Base-by-base conservation (phyloP, 2,329 filamentous ascomycete genomes). In the Colletotrichum salicis region DNA sequence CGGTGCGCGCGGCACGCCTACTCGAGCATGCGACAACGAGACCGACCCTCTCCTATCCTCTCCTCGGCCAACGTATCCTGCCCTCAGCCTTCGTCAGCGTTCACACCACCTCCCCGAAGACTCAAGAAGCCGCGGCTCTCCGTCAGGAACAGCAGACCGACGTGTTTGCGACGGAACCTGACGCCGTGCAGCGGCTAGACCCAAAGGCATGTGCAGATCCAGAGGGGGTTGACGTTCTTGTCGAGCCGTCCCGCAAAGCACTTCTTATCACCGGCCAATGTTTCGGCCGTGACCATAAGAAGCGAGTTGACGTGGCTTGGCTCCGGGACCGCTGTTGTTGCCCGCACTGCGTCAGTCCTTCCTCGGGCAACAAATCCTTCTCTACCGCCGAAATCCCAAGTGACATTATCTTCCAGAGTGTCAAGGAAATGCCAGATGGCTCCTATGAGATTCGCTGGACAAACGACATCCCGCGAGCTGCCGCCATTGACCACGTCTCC, bases 321-420 rank as follows among this genome's bases (percentile, higher is more conserved):
- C 79, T 91, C 19, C 88, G 90, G 31, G 89, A 91, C 75, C 80
- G 82, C 24, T 91, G 90, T 75, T 78, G 80, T 45, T 92, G 90
- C 75, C 68, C 78, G 0, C 75, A 76, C 12, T 92, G 90, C 77
- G 83, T 88, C 64, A 87, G 90, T 72, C 81, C 83, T 1, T 83
- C 87, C n/a, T 91, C 90, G 1, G 89, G 88, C 56, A 89, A 91
- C 73, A 89, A 90, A 78, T 87, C 81, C 71, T 87, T 86, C 75
- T 80, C 82, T 1, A 85, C 83, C 4, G 79, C 80, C 33, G 82
- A 85, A 37, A 80, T 88, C 5, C 80, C 81, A 6, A 29, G 73
- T 1, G 59, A 76, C 12, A 81, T 85, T 33, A 61, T 73, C 13
- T 77, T 86, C 24, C 71, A 75, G 4, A 35, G 73, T 2, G 81